Percentiles rank a stretch among this genome's conserved stretches.
phyloP scores from a whole-genome alignment of 139 green algal genomes.

The Micractinium conductrix region DNA sequence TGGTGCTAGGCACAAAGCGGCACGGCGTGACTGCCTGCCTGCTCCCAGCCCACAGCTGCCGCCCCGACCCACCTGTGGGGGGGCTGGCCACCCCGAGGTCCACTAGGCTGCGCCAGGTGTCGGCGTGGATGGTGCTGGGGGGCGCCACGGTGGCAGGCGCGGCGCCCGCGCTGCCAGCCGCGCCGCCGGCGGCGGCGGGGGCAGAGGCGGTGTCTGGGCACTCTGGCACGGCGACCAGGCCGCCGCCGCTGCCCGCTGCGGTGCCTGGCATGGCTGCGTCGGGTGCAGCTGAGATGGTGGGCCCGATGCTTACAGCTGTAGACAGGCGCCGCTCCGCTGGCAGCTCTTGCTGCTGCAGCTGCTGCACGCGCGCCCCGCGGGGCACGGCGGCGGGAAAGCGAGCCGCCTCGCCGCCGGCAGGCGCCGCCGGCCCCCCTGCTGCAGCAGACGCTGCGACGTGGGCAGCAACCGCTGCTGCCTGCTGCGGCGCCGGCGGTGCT shows the following conservation, averaged over 20 bases:
- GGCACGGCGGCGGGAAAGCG: not conserved
- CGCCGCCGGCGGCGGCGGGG: not conserved
- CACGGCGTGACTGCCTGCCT: too few species aligned
- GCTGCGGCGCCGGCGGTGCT: too few species aligned
- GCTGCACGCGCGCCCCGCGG: not conserved
- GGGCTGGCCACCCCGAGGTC: conserved; percentile 31
- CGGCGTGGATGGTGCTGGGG: conserved; percentile 24
- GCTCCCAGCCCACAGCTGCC: too few species aligned
- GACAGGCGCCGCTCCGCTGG: not conserved
- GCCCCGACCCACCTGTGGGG: not conserved
- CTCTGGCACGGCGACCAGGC: not conserved
- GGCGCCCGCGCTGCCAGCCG: not conserved
- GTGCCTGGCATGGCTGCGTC: not conserved
- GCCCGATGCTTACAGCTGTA: not conserved
- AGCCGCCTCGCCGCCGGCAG: not conserved
- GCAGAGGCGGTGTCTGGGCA: not conserved
- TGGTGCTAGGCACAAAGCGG: too few species aligned
- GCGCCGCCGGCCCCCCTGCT: not conserved
- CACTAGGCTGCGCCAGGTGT: conserved; percentile 33
- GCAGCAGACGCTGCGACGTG: not conserved
- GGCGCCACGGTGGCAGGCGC: not conserved
- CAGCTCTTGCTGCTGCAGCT: not conserved
- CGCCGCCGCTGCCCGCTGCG: not conserved
- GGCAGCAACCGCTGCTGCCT: not conserved
- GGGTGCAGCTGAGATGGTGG: not conserved